These are phyloP conservation scores for Meyerozyma athensensis DNA, from an alignment of 1,139 yeast genomes.

Conservation along the genomic window DNA sequence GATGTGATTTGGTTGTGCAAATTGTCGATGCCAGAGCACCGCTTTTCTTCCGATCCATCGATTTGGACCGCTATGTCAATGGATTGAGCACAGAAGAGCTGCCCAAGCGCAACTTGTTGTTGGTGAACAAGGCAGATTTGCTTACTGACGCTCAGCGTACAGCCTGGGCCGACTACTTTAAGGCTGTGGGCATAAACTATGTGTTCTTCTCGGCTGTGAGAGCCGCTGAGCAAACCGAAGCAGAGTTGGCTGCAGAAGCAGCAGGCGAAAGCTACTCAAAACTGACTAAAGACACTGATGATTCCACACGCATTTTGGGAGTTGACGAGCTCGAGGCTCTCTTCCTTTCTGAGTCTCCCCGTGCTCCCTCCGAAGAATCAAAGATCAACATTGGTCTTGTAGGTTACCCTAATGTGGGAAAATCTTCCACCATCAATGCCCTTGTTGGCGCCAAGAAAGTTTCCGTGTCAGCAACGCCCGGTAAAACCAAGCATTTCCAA, in stretches of 20 bases:
- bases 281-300: slow-evolving; percentile 17
- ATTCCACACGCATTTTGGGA: slow-evolving; percentile 64
- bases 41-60: slow-evolving; percentile 80
- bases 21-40: slow-evolving; percentile 98
- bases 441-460: slow-evolving; percentile 94
- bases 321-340: slow-evolving; percentile 82
- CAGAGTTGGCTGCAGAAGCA: slow-evolving; percentile 11
- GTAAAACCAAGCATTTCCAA: slow-evolving; percentile 98
- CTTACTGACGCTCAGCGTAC: slow-evolving; percentile 71
- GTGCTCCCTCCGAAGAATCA: slow-evolving; percentile 52
- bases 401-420: slow-evolving; percentile 96
- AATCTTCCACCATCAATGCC: slow-evolving; percentile 93
- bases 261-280: slow-evolving; percentile 19
- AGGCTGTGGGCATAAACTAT: slow-evolving; percentile 61
- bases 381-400: slow-evolving; percentile 89
- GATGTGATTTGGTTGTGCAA: slow-evolving; percentile 91
- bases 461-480: slow-evolving; percentile 96
- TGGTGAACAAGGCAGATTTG: slow-evolving; percentile 93
- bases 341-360: slow-evolving; percentile 77
- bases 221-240: slow-evolving; percentile 68
- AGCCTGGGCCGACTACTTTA: slow-evolving; percentile 84
- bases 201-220: slow-evolving; percentile 91
- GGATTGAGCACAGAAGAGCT: slow-evolving; percentile 55
- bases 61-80: slow-evolving; percentile 77
- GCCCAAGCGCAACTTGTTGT: slow-evolving; percentile 67